Conservation (phyloP, 1,139 yeast species). For the Pichia sp. region DNA sequence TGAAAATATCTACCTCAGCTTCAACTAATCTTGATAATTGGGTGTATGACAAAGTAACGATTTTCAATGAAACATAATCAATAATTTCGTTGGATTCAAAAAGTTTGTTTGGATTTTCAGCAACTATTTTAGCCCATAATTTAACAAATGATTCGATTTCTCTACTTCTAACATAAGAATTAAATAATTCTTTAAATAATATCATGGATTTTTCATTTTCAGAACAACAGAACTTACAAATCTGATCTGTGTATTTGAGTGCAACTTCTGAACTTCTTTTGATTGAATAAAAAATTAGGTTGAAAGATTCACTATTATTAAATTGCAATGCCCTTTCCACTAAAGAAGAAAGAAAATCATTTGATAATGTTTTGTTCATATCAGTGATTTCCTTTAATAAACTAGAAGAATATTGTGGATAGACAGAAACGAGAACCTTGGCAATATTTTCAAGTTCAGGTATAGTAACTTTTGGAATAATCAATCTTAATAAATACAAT, state of each 20-base stretch:
- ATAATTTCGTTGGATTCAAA: conserved; percentile 30
- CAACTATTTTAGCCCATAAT: conserved; percentile 40
- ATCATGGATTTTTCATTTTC: conserved; percentile 21
- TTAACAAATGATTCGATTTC: conserved; percentile 48
- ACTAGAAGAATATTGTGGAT: conserved; percentile 17
- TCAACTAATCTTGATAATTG: conserved; percentile 36
- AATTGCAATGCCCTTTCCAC: conserved; percentile 19
- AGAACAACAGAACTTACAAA: conserved; percentile 15
- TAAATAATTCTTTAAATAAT: conserved; percentile 35
- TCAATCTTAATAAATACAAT: conserved; percentile 16
- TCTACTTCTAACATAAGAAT: conserved; percentile 52
- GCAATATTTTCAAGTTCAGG: conserved; percentile 21
- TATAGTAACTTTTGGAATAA: conserved; percentile 18
- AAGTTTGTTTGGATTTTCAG: conserved; percentile 23
- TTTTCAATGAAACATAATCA: conserved; percentile 35
- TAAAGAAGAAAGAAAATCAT: conserved; percentile 22
- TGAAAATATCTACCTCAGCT: conserved; percentile 18
- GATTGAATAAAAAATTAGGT: conserved; percentile 18
- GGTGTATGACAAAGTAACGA: conserved; percentile 40
- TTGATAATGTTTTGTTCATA: conserved; percentile 25
- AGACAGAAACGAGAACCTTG: conserved; percentile 14
- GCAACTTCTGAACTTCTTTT: conserved; percentile 29
- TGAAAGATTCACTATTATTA: conserved; percentile 1
- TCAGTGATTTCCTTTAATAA: conserved; percentile 21
- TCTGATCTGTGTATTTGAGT: conserved; percentile 15